phyloP scores from a whole-genome alignment of 257 asterid genomes.

The Solanum pimpinellifolium region DNA sequence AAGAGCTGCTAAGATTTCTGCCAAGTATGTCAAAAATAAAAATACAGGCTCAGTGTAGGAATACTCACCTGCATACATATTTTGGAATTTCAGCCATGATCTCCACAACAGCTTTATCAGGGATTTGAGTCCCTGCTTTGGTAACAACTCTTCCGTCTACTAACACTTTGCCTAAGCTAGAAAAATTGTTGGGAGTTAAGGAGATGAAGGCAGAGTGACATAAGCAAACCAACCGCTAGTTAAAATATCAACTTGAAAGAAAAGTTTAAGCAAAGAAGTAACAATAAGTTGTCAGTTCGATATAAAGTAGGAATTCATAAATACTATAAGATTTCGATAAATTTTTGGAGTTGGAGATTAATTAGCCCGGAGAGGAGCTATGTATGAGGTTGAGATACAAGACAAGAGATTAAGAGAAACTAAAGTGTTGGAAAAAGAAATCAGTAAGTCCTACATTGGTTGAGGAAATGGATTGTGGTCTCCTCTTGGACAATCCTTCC shows the following conservation, averaged over 20 bases:
- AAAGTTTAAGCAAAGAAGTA: background rate
- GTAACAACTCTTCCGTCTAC: conserved; percentile 86
- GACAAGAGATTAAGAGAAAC: background rate
- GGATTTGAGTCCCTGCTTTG: conserved; percentile 83
- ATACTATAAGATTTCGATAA: background rate
- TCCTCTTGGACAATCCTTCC: background rate
- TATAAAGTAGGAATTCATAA: background rate
- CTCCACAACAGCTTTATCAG: conserved; percentile 78
- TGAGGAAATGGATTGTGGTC: background rate
- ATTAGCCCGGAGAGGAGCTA: background rate
- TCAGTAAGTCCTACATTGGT: background rate
- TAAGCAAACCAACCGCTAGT: background rate
- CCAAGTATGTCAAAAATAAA: background rate
- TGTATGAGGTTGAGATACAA: background rate
- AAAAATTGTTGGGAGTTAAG: background rate
- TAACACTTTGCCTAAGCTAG: conserved; percentile 66
- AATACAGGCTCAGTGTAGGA: conserved; percentile 19
- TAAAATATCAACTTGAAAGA: background rate
- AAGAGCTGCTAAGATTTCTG: background rate
- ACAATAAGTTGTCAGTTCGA: background rate
- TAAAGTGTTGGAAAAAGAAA: background rate
- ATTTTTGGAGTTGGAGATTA: background rate
- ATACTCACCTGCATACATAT: conserved; percentile 97
- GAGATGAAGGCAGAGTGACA: background rate
- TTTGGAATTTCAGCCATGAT: conserved; percentile 94